Base-by-base conservation (phyloP, 1,284 basidiomycete species). In the Schizophyllum commune region DNA sequence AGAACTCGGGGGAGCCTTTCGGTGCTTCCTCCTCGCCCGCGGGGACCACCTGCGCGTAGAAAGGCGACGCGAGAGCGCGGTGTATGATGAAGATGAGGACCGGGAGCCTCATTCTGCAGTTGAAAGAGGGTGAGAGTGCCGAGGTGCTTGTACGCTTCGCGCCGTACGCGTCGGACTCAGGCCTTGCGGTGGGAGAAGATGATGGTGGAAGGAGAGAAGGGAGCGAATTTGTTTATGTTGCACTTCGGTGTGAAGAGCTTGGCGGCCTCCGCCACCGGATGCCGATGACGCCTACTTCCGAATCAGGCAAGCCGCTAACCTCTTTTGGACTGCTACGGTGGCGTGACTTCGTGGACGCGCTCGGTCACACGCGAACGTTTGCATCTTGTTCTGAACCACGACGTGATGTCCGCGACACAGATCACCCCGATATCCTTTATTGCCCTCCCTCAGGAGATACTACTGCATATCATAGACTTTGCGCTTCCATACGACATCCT, bases 1-100 rank as follows among this genome's bases (percentile, higher is more conserved):
- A 88, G 72, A 92, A 90, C 59, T 55, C 53, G 9, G 53, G 13
- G 20, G 19, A 20, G 27, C 27, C 53, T 21, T 55, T 27, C 27
- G 53, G 53, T 11, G 53, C 20, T 19, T 55, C 53, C 53, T 55
- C 53, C 11, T 55, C 53, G 13, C 11, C 20, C 11, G 27, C 19
- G 8, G 56, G 56, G 11, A 57, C 58, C 11, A 17, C 52, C 34
- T 58, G 27, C 32, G 53, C 20, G 9, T 15, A 13, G 19, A 55
- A 27, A n/a, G 53, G 53, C 19, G 53, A 55, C 19, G 53, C 53
- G 19, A 55, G 53, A 11, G 53, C 53, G 15, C 19, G 53, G 53
- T 55, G 53, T 13, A 47, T 11, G 39, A 47, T 47, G 39, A 47
- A 47, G 9, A 47, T 17, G 17, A 47, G 39, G 39, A 47, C 13